phyloP scores from a whole-genome alignment of 495 filamentous ascomycete species.

The Neurospora pannonica region DNA sequence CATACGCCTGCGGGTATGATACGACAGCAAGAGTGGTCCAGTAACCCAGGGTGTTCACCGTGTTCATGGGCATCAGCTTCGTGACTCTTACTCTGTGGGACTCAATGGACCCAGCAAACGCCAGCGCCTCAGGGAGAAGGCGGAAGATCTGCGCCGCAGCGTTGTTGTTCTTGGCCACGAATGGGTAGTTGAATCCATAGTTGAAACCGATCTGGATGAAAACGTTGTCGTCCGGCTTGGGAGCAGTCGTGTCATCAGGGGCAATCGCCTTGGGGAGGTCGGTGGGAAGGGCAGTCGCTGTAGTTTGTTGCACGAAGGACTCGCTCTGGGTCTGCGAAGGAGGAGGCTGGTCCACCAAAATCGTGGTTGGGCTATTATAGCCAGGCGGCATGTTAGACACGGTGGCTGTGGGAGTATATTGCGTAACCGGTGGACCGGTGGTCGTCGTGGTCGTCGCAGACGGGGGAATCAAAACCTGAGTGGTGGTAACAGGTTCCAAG shows the following conservation, averaged over 20 bases:
- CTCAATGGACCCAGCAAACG: constrained; percentile 50
- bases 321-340: constrained; percentile 22
- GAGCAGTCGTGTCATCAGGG: constrained; percentile 31
- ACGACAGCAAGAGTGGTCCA: constrained; percentile 73
- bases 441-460: background rate
- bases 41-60: constrained; percentile 56
- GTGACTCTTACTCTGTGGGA: constrained; percentile 51
- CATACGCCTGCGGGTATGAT: constrained; percentile 58
- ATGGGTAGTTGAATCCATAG: constrained; percentile 68
- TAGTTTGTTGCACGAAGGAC: constrained; percentile 13
- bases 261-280: constrained; percentile 65
- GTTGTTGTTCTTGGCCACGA: constrained; percentile 58
- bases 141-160: constrained; percentile 82
- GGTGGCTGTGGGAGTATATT: constrained; percentile 27
- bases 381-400: constrained; percentile 32
- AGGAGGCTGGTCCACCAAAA: constrained; percentile 26
- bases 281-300: constrained; percentile 45
- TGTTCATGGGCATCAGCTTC: constrained; percentile 71
- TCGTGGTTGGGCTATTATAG: constrained; percentile 27
- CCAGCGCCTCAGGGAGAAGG: constrained; percentile 65
- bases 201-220: constrained; percentile 81
- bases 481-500: background rate
- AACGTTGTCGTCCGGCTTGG: constrained; percentile 47
- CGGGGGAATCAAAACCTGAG: background rate
- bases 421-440: constrained; percentile 21